Percentiles rank a stretch among this genome's conserved stretches.
phyloP scores from a whole-genome alignment of 176 grass and related monocot species.

The Themeda triandra region DNA sequence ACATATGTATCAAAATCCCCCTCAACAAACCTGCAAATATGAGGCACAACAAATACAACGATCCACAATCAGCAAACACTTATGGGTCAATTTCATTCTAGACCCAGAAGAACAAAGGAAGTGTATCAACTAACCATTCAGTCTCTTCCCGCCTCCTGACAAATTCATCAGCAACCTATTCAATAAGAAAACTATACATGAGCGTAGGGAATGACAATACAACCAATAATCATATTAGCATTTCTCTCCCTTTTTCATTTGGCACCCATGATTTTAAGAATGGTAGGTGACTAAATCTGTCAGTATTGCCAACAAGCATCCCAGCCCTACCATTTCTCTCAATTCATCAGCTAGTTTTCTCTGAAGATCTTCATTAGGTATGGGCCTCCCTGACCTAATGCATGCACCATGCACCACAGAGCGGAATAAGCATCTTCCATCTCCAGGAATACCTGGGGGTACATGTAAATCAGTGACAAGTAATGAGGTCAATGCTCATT shows the following conservation, averaged over 20 bases:
- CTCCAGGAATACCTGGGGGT: slow-evolving; percentile 77
- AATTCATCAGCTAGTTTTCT: slow-evolving; percentile 84
- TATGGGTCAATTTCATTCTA: neutral
- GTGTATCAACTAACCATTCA: slow-evolving; percentile 62
- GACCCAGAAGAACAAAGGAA: neutral
- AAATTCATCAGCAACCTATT: slow-evolving; percentile 86
- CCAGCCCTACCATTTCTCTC: slow-evolving; percentile 55
- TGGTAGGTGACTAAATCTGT: neutral
- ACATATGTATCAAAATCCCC: slow-evolving; percentile 89
- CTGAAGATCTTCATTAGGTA: slow-evolving; percentile 69
- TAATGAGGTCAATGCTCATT: neutral
- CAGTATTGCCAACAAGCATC: neutral
- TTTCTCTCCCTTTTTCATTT: neutral
- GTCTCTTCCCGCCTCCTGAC: slow-evolving; percentile 66
- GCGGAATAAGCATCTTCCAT: slow-evolving; percentile 84
- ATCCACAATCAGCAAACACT: neutral
- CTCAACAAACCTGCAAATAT: slow-evolving; percentile 66
- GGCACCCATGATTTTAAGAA: neutral
- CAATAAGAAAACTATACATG: slow-evolving; percentile 8
- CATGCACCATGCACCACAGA: slow-evolving; percentile 80
- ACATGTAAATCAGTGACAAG: slow-evolving; percentile 19
- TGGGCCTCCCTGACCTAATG: slow-evolving; percentile 41
- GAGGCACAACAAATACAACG: neutral
- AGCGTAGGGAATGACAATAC: neutral
- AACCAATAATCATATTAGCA: neutral